Evolutionary conservation across 345 rosid genomes (phyloP).

Genomic region (Eucalyptus pauciflora): DNA sequence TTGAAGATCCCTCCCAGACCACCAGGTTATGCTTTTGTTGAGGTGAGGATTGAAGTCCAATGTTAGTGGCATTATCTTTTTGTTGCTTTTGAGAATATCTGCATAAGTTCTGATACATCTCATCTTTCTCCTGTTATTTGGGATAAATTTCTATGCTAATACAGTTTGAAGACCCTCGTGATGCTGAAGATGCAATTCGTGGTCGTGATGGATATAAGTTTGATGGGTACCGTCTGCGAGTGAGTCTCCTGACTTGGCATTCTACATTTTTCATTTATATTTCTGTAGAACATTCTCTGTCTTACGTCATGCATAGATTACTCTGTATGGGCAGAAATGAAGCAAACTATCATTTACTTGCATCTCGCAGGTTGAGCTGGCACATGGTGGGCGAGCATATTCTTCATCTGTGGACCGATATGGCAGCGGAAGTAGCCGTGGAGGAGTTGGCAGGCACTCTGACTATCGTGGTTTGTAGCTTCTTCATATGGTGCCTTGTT

Average conservation of each 20-base stretch:
- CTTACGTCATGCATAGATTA: not conserved
- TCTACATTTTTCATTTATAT: not conserved
- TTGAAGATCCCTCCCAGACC: constrained; percentile 96
- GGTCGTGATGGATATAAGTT: constrained; percentile 92
- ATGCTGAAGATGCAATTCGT: constrained; percentile 88
- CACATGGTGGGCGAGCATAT: constrained; percentile 76
- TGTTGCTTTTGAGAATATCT: not conserved
- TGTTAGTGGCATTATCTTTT: not conserved
- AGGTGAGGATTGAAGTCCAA: constrained; percentile 35
- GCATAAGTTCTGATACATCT: not conserved
- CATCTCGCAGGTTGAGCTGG: constrained; percentile 69
- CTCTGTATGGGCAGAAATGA: not conserved
- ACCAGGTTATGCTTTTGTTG: constrained; percentile 94
- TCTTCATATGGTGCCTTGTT: not conserved
- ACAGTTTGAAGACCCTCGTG: constrained; percentile 89
- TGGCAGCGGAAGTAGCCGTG: constrained; percentile 52
- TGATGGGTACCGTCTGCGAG: constrained; percentile 75
- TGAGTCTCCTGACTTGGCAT: constrained; percentile 9
- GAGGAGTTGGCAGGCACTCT: constrained; percentile 67
- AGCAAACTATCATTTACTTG: not conserved
- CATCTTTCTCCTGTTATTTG: not conserved
- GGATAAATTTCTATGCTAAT: not conserved
- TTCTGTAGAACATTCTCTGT: not conserved
- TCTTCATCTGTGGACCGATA: constrained; percentile 67
- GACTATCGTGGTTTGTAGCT: constrained; percentile 74